A percentile compares a stretch with the other conserved stretches of the same genome.
These are phyloP conservation scores for Tuber melanosporum DNA, from an alignment of 495 filamentous ascomycete genomes.

Conservation along the genomic window DNA sequence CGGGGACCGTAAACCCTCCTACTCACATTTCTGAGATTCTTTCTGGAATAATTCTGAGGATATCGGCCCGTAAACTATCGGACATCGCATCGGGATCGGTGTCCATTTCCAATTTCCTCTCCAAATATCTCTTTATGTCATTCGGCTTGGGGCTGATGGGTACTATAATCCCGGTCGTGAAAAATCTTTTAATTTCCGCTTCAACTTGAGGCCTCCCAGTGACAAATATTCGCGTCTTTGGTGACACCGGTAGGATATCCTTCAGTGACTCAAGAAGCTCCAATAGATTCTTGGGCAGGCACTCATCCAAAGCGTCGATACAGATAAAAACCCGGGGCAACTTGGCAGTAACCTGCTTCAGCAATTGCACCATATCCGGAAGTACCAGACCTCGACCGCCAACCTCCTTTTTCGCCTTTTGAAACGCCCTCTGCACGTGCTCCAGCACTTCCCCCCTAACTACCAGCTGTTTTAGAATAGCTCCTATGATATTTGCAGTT, in stretches of 20 bases:
- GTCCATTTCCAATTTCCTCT: neutral
- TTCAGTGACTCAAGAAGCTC: neutral
- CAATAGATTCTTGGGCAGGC: neutral
- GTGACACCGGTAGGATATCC: neutral
- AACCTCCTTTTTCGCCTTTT: neutral
- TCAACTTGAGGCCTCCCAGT: neutral
- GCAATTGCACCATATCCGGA: neutral
- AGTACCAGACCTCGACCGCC: neutral
- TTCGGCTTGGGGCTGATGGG: neutral
- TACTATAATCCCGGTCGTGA: neutral
- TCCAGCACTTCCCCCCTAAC: neutral
- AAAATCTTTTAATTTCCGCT: neutral
- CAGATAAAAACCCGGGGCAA: neutral
- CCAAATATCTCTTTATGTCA: neutral
- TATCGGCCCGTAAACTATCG: neutral
- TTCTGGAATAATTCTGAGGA: neutral
- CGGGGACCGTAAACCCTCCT: neutral
- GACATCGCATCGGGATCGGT: neutral
- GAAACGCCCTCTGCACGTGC: neutral
- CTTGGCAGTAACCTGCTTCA: neutral
- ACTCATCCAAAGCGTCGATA: neutral
- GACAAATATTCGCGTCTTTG: neutral
- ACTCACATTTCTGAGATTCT: neutral
- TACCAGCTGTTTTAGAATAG: neutral
- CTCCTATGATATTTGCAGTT: neutral